phyloP scores from a whole-genome alignment of 192 early-diverging fungal species.

The Linnemannia exigua region DNA sequence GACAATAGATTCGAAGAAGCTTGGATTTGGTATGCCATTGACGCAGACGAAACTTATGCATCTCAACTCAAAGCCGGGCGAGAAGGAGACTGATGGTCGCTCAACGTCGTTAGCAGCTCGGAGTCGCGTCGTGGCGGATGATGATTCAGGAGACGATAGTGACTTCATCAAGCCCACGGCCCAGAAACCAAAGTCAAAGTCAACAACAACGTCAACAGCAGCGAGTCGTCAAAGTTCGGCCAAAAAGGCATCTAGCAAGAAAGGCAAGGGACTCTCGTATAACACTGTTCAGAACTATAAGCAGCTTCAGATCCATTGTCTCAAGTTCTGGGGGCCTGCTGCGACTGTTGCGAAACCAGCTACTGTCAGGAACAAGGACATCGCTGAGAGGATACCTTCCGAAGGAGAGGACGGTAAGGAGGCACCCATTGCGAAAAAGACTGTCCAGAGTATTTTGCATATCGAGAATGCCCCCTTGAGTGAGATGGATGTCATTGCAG shows the following conservation, averaged over 20 bases:
- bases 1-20: not conserved
- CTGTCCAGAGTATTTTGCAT: slow-evolving; percentile 34
- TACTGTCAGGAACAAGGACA: slow-evolving; percentile 15
- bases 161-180: slow-evolving; percentile 4
- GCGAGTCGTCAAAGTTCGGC: not conserved
- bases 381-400: slow-evolving; percentile 10
- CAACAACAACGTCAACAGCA: too few relatives aligned
- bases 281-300: slow-evolving; percentile 36
- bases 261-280: slow-evolving; percentile 13
- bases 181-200: not conserved
- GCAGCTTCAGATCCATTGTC: slow-evolving; percentile 49
- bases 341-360: slow-evolving; percentile 17
- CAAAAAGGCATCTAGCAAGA: not conserved
- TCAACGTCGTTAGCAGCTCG: not conserved
- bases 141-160: slow-evolving; percentile 6
- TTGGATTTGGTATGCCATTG: not conserved
- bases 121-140: not conserved
- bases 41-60: slow-evolving; percentile 42
- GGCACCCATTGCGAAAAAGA: not conserved
- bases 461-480: slow-evolving; percentile 40
- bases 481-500: slow-evolving; percentile 55
- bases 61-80: slow-evolving; percentile 1
- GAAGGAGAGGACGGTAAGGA: slow-evolving; percentile 7
- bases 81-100: not conserved
- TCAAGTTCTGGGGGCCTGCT: slow-evolving; percentile 38